Evolutionary conservation across 345 rosid species (phyloP), one percentile per base, ranked within the genome.

Genomic region (Salix suchowensis): DNA sequence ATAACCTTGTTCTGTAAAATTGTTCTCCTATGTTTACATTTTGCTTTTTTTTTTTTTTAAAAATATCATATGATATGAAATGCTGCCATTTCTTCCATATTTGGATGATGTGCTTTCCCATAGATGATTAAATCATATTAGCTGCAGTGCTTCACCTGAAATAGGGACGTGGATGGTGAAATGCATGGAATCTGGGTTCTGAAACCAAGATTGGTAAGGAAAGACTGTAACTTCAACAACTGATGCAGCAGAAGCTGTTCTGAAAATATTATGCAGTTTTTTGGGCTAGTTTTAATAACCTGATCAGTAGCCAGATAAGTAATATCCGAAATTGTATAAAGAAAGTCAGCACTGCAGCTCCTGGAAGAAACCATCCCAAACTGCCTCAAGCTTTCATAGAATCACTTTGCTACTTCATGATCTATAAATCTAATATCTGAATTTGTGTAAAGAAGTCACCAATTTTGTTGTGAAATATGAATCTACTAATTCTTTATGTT

Each of bases 401-500:
- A 72, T 79, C 68, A 14, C 67, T 24, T 46, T 37, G 19, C 34
- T 65, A 71, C 42, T 71, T 75, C 60, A 14, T 52, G 42, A 48
- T 68, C 28, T 69, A 54, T 50, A 1, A 65, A 32, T 32, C 19
- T 67, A 37, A 66, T 39, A 4, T 32, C 39, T 74, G 28, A 42
- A 64, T 68, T 42, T 21, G 18, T 28, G 26, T 2, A 23, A 32
- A 36, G 26, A 70, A 4, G n/a, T 10, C 12, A 23, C 11, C 28
- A 32, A 68, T 14, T 42, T 10, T 30, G 15, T 18, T 37, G 18
- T 76, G n/a, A 65, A 34, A 58, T 58, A 58, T 58, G 64, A 58
- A 58, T 46, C 8, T 70, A 68, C 28, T 74, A 69, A 77, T 70
- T 77, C 69, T 70, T 71, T 48, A 72, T 72, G 46, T 68, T 77